Evolutionary conservation across 345 rosid genomes (phyloP), one percentile per base, ranked within the genome.

Genomic region (Sisymbrium altissimum): DNA sequence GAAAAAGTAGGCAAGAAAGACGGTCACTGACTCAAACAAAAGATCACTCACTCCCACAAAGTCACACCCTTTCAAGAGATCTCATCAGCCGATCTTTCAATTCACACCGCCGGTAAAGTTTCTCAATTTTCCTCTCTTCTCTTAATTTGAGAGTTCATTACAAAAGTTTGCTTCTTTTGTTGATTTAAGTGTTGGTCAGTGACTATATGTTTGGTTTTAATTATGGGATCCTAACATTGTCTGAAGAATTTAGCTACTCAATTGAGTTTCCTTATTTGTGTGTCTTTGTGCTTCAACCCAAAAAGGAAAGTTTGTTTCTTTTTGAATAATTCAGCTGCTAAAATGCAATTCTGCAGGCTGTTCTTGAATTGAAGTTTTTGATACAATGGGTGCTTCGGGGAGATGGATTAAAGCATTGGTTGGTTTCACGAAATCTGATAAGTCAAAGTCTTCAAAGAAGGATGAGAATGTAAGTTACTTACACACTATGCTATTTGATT

Each of bases 401-500:
- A 92, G 87, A 86, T 96, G 99, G 99, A 82, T 96, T 67, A 92
- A 83, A 81, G 89, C 98, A 63, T 80, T 92, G 80, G 86, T 96
- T 78, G 92, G 98, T 70, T 81, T 89, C 70, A 88, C 82, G 72
- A 92, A 88, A 82, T 79, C 90, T 32, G 95, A 87, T 65, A 92
- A 88, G 79, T 86, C 90, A 6, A 87, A 43, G 27, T 87, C 97
- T 66, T 86, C 87, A n/a, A 84, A 83, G 60, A 86, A 81, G 61
- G 86, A 72, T 40, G 89, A 83, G 53, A 86, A 83, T 83, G 98
- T 96, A 53, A 62, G 92, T 81, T n/a, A n/a, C n/a, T n/a, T n/a
- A 23, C 3, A 66, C 50, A 33, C 21, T 49, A 39, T 39, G 2
- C 0, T 55, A 4, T 53, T 49, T 66, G 9, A 12, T 27, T 53